These are phyloP conservation scores for Croton laevigatus DNA, from an alignment of 441 rosid species.

Conservation along the genomic window DNA sequence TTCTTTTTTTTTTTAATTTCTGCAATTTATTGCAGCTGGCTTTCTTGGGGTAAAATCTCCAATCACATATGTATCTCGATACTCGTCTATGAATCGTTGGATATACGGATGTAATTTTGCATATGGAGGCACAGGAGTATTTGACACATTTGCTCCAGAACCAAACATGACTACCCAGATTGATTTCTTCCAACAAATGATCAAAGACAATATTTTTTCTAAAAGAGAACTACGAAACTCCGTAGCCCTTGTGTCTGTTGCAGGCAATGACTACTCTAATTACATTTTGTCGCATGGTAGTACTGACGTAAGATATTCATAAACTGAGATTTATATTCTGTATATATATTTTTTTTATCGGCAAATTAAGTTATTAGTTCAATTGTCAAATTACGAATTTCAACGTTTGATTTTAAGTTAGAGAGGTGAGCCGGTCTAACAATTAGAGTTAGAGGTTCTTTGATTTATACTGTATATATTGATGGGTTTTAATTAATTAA, in stretches of 20 bases:
- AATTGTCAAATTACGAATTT: too few relatives aligned
- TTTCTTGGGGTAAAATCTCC: slow-evolving; percentile 62
- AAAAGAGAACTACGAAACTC: slow-evolving; percentile 36
- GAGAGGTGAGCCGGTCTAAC: too few relatives aligned
- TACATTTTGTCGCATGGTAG: slow-evolving; percentile 47
- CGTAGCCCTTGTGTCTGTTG: slow-evolving; percentile 48
- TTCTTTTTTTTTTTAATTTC: too few relatives aligned
- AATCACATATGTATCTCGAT: slow-evolving; percentile 60
- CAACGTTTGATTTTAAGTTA: too few relatives aligned
- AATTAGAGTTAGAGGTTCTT: too few relatives aligned
- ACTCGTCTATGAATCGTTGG: slow-evolving; percentile 31
- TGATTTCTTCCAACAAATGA: slow-evolving; percentile 44
- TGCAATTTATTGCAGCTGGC: slow-evolving; percentile 31
- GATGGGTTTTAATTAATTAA: neutral
- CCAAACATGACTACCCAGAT: slow-evolving; percentile 93
- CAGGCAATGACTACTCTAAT: slow-evolving; percentile 74
- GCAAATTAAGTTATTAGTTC: too few relatives aligned
- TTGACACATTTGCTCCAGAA: slow-evolving; percentile 33
- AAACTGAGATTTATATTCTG: too few relatives aligned
- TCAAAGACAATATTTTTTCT: slow-evolving; percentile 39
- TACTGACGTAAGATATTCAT: slow-evolving; percentile 30
- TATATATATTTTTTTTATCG: too few relatives aligned
- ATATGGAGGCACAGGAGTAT: slow-evolving; percentile 86
- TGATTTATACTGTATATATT: too few relatives aligned
- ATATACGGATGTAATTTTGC: slow-evolving; percentile 76